phyloP scores from a whole-genome alignment of 441 rosid genomes.

The Populus hybrid region DNA sequence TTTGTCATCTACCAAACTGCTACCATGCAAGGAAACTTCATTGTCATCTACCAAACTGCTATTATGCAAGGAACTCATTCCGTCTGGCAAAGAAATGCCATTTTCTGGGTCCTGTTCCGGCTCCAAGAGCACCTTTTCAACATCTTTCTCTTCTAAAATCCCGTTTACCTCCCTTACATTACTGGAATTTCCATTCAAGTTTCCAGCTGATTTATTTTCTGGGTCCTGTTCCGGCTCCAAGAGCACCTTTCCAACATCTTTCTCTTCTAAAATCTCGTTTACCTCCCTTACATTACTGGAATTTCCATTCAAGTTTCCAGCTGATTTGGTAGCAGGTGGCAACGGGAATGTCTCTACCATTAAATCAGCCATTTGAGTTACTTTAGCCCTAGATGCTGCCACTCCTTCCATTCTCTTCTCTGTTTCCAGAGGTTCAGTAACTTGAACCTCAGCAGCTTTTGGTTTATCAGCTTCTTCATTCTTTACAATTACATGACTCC shows the following conservation, averaged over 20 bases:
- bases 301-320: constrained; percentile 23
- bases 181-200: constrained; percentile 23
- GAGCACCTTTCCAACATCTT: constrained; percentile 28
- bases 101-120: constrained; percentile 3
- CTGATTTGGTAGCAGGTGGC: constrained; percentile 29
- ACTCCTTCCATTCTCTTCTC: constrained; percentile 11
- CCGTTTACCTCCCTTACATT: constrained; percentile 23
- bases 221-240: constrained; percentile 7
- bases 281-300: constrained; percentile 21
- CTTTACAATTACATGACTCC: constrained; percentile 22
- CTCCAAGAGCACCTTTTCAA: constrained; percentile 25
- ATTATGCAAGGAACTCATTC: constrained; percentile 19
- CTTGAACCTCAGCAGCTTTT: constrained; percentile 21
- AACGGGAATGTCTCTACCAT: constrained; percentile 69
- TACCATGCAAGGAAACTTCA: constrained; percentile 18
- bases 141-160: constrained; percentile 29
- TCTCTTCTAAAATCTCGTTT: constrained; percentile 28
- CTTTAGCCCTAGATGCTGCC: constrained; percentile 24
- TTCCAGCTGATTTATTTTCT: constrained; percentile 21
- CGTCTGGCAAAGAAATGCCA: constrained; percentile 18
- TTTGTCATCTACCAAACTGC: constrained; percentile 24
- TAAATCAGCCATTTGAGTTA: constrained; percentile 40
- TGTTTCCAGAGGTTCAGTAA: constrained; percentile 15
- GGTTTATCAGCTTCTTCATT: constrained; percentile 28
- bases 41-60: constrained; percentile 26